A percentile compares a stretch with the other conserved stretches of the same genome.
phyloP scores from a whole-genome alignment of 148 eudicot species.

The Cornus florida region DNA sequence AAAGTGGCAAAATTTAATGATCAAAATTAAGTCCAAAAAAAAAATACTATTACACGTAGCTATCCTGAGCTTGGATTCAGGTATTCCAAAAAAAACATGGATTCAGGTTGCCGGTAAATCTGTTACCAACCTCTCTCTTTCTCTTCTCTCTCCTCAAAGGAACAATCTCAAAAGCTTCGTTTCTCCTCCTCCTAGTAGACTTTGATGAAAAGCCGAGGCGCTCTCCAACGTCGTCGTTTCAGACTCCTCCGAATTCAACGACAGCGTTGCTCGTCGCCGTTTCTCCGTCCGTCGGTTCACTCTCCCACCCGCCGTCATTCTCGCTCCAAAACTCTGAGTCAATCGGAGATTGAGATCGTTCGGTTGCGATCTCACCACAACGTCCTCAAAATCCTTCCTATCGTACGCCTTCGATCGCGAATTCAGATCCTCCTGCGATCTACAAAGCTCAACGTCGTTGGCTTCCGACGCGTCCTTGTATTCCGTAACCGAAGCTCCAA shows the following conservation, averaged over 20 bases:
- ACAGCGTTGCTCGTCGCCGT: conserved; percentile 27
- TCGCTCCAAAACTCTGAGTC: conserved; percentile 16
- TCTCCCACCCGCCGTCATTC: conserved; percentile 26
- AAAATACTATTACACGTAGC: not conserved
- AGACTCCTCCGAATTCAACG: conserved; percentile 36
- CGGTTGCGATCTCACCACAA: not conserved
- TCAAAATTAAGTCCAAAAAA: not conserved
- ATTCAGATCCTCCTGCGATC: conserved; percentile 18
- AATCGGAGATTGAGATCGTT: conserved; percentile 21
- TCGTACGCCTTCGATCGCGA: not conserved
- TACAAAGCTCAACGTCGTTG: conserved; percentile 13
- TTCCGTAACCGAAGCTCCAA: conserved; percentile 7
- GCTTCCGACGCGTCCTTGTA: conserved; percentile 9
- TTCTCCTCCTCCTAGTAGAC: conserved; percentile 14
- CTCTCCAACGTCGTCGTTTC: conserved; percentile 53
- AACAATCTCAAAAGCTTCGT: conserved; percentile 37
- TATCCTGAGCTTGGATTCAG: too few relatives aligned
- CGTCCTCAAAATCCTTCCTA: conserved; percentile 1
- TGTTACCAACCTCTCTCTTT: not conserved
- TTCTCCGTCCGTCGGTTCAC: conserved; percentile 5
- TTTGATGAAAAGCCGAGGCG: conserved; percentile 5
- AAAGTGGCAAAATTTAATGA: not conserved
- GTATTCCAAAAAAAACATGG: not conserved
- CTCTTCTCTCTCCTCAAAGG: conserved; percentile 7
- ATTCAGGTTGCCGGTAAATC: not conserved